Evolutionary conservation across 768 basidiomycete genomes (phyloP), one percentile per base, ranked within the genome.

Genomic region (Leccinellum luteum): DNA sequence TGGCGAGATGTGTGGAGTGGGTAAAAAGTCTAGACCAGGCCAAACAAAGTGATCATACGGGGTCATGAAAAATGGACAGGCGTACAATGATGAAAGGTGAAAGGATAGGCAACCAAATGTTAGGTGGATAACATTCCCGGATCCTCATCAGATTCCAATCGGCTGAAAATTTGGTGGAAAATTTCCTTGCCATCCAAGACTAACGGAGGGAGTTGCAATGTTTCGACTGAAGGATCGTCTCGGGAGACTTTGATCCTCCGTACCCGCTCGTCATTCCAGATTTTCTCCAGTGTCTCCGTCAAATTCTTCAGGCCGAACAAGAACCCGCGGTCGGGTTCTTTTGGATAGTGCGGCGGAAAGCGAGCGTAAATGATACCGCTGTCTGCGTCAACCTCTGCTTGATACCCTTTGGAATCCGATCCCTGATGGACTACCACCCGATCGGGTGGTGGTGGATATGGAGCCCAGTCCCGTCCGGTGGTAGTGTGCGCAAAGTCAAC

Each of bases 401-500:
- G 81, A 74, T 94, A 96, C 7, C 90, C 92, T 69, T 87, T 87
- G 10, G 79, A 79, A 62, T 82, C 83, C 56, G 78, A 78, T 48
- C 79, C 75, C 62, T 85, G 82, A 58, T 76, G 71, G 14, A 78
- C 69, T 30, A 71, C 64, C 43, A 64, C 58, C 34, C 72, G 74
- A 57, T 76, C 78, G 34, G 76, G 70, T 21, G 78, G 72, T 3
- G 80, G 74, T 2, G 86, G 82, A 67, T 82, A 81, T 12, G 87
- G 81, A 44, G 90, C 73, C 84, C 92, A 98, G 73, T 99, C 97
- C 23, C 81, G 81, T 13, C 97, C 97, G 2, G 95, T 98, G 9
- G 94, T 98, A 52, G 97, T 98, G 69, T 98, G 96, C 13, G 96
- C 97, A 75, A 99, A 99, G 74, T 99, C 97, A 55, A 99, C 97